These are phyloP conservation scores for Capillidium rhysosporum DNA, from an alignment of 371 early-diverging fungal species.

Conservation along the genomic window DNA sequence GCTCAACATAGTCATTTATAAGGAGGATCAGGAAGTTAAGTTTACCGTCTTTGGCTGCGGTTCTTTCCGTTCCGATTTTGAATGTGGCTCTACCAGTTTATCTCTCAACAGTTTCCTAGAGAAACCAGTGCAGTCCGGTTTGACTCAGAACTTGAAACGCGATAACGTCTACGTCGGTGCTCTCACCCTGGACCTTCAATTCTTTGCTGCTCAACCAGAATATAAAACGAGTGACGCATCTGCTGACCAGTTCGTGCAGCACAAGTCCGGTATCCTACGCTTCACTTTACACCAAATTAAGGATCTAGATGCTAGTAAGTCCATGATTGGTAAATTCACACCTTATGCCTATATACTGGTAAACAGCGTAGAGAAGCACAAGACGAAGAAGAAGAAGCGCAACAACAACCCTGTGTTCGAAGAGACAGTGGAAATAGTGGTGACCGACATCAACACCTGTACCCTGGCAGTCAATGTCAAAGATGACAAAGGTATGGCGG, in stretches of 20 bases:
- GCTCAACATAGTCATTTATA: conserved; percentile 43
- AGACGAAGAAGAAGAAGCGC: conserved; percentile 20
- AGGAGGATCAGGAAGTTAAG: conserved; percentile 35
- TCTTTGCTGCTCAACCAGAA: neutral
- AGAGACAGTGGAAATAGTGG: conserved; percentile 18
- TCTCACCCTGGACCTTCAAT: neutral
- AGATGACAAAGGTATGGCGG: conserved; percentile 17
- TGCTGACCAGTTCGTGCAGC: neutral
- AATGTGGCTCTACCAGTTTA: conserved; percentile 31
- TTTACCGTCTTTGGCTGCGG: conserved; percentile 61
- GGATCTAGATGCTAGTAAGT: conserved; percentile 14
- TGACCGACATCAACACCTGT: conserved; percentile 19
- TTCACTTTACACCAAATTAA: conserved; percentile 28
- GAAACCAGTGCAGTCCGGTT: conserved; percentile 16
- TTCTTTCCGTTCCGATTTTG: conserved; percentile 32
- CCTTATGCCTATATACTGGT: conserved; percentile 22
- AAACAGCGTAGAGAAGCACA: conserved; percentile 20
- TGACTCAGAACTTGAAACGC: neutral
- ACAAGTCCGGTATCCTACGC: conserved; percentile 18
- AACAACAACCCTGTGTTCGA: conserved; percentile 24
- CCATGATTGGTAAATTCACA: conserved; percentile 13
- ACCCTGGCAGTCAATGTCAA: conserved; percentile 18
- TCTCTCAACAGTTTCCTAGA: neutral
- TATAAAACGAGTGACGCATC: neutral
- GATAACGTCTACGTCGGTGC: neutral